A percentile compares a stretch with the other conserved stretches of the same genome.
phyloP scores from a whole-genome alignment of 2,329 filamentous ascomycete genomes.

The Diaporthe aspalathi region DNA sequence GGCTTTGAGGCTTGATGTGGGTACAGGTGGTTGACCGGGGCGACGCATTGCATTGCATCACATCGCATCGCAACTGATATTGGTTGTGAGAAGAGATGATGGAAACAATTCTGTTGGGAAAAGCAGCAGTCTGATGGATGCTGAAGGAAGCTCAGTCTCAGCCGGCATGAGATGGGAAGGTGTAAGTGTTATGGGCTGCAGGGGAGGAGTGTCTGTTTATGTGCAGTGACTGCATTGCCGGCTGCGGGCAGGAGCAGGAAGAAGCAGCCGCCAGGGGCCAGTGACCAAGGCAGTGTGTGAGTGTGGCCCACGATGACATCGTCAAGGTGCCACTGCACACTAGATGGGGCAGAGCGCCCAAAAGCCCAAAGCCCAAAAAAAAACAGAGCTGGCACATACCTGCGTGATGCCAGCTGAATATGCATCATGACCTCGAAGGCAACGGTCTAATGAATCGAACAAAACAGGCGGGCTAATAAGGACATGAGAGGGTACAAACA shows the following conservation, averaged over 20 bases:
- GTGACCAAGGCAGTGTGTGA: not conserved
- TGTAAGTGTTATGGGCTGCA: not conserved
- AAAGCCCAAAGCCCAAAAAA: not conserved
- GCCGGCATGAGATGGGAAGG: not conserved
- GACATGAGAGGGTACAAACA: not conserved
- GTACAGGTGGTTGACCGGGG: not conserved
- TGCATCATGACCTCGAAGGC: not conserved
- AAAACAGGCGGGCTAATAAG: not conserved
- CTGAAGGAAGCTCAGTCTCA: not conserved
- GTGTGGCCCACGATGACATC: not conserved
- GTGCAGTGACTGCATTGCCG: not conserved
- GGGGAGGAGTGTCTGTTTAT: slow-evolving; percentile 1
- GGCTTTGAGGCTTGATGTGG: not conserved
- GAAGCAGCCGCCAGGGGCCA: not conserved
- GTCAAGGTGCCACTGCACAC: not conserved
- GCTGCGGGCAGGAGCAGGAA: not conserved
- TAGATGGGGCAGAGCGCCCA: not conserved
- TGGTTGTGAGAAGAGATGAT: not conserved
- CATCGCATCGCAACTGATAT: not conserved
- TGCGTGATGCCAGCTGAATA: not conserved
- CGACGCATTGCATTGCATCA: too few relatives aligned
- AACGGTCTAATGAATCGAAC: not conserved
- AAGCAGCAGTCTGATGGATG: not conserved
- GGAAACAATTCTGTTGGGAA: not conserved
- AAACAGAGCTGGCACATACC: too few relatives aligned